Conservation (phyloP, 352 stramenopile species). For the Phytophthora tubulina region DNA sequence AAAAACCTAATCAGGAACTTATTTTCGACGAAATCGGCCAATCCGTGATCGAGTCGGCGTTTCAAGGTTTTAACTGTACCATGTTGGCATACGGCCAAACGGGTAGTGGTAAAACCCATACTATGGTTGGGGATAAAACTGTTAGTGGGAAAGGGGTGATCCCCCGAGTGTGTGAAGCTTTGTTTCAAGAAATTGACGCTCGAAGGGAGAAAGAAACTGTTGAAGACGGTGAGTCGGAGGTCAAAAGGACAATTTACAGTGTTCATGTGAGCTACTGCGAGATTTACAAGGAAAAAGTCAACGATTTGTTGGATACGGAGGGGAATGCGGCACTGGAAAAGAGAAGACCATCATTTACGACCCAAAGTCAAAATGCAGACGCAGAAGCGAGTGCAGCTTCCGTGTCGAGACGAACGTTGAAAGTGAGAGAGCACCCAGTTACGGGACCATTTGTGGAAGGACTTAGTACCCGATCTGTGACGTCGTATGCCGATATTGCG, state of each 20-base stretch:
- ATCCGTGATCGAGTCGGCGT: conserved; percentile 75
- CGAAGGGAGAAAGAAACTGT: conserved; percentile 41
- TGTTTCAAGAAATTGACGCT: conserved; percentile 75
- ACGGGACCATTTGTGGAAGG: conserved; percentile 89
- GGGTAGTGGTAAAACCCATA: conserved; percentile 86
- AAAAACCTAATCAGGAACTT: conserved; percentile 72
- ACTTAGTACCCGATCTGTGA: conserved; percentile 71
- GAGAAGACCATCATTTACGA: conserved; percentile 38
- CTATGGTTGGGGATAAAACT: conserved; percentile 83
- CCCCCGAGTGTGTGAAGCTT: conserved; percentile 79
- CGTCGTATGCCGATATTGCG: conserved; percentile 82
- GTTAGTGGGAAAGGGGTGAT: conserved; percentile 74
- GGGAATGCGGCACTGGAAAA: conserved; percentile 25
- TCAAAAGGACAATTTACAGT: conserved; percentile 55
- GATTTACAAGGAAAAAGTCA: conserved; percentile 91
- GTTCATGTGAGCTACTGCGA: conserved; percentile 81
- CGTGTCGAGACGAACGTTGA: conserved; percentile 47
- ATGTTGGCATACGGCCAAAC: conserved; percentile 87
- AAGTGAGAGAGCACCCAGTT: conserved; percentile 84
- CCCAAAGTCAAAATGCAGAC: conserved; percentile 23
- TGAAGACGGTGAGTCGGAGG: conserved; percentile 13
- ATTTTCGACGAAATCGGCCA: conserved; percentile 83
- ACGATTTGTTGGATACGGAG: conserved; percentile 74
- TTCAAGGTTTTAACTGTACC: conserved; percentile 88
- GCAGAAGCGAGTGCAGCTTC: conserved; percentile 4